Conservation (phyloP, 176 grass and related monocot genomes). For the Aegilops speltoides region DNA sequence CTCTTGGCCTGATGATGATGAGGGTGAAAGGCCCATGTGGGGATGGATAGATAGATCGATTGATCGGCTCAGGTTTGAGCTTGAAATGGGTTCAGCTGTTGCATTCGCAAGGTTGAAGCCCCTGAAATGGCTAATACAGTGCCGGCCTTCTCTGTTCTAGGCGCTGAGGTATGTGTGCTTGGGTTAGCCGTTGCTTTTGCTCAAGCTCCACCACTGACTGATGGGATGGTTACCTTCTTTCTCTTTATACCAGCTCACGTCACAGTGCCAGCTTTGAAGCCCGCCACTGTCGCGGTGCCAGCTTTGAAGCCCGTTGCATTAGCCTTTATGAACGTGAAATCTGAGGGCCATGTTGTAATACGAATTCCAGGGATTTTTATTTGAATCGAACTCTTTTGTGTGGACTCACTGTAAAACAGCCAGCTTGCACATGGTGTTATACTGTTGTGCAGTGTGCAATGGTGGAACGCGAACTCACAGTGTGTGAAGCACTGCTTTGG, state of each 20-base stretch:
- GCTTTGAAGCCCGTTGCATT: constrained; percentile 10
- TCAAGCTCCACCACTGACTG: background rate
- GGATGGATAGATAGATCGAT: background rate
- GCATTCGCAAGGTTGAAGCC: background rate
- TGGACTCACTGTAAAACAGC: no score
- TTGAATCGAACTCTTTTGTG: background rate
- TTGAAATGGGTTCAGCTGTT: background rate
- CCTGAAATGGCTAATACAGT: background rate
- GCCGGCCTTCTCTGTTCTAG: background rate
- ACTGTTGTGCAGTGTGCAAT: background rate
- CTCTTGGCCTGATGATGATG: background rate
- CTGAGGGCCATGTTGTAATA: background rate
- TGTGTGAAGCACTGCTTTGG: background rate
- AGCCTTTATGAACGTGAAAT: background rate
- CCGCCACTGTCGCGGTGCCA: constrained; percentile 28
- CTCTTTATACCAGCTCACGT: background rate
- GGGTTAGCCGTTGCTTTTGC: background rate
- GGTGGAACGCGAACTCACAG: background rate
- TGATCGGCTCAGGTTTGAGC: background rate
- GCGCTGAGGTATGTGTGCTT: background rate
- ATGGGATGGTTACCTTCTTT: background rate
- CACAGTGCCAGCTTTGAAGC: constrained; percentile 31
- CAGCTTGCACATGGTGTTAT: background rate
- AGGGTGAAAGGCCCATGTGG: background rate
- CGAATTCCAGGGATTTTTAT: background rate